These are phyloP conservation scores for Gossypium gossypioides DNA, from an alignment of 441 rosid genomes.

Conservation along the genomic window DNA sequence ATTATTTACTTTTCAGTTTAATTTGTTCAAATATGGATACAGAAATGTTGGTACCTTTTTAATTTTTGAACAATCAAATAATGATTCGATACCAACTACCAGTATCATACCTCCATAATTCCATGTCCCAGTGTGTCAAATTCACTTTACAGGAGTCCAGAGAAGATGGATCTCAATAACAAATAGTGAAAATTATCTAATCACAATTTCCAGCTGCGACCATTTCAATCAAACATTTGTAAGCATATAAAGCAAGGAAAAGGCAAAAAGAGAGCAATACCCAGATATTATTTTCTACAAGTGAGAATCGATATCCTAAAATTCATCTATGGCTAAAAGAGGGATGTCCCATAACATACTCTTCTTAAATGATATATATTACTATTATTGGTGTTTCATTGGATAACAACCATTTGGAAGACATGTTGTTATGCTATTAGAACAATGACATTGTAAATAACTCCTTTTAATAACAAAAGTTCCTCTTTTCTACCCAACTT, in stretches of 20 bases:
- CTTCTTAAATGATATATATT: background rate
- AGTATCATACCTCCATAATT: too few species aligned
- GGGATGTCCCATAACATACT: background rate
- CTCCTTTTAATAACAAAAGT: background rate
- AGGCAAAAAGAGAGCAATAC: background rate
- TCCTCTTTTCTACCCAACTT: slow-evolving; percentile 7
- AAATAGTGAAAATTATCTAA: too few species aligned
- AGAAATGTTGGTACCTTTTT: too few species aligned
- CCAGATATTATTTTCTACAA: background rate
- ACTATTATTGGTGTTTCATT: background rate
- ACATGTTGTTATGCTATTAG: background rate
- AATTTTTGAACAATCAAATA: too few species aligned
- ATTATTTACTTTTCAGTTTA: too few species aligned
- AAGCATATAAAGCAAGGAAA: background rate
- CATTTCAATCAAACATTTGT: too few species aligned
- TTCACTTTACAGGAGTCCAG: too few species aligned
- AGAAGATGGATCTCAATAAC: too few species aligned
- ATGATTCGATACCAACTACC: too few species aligned
- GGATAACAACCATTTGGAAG: background rate
- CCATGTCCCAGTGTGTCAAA: too few species aligned
- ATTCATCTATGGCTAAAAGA: background rate
- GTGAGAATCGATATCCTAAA: background rate
- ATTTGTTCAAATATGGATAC: too few species aligned
- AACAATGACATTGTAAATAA: background rate
- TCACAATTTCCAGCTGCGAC: too few species aligned